Evolutionary conservation across 106 monocot genomes (phyloP), one percentile per base, ranked within the genome.

Genomic region (Dendrobium chrysotoxum): DNA sequence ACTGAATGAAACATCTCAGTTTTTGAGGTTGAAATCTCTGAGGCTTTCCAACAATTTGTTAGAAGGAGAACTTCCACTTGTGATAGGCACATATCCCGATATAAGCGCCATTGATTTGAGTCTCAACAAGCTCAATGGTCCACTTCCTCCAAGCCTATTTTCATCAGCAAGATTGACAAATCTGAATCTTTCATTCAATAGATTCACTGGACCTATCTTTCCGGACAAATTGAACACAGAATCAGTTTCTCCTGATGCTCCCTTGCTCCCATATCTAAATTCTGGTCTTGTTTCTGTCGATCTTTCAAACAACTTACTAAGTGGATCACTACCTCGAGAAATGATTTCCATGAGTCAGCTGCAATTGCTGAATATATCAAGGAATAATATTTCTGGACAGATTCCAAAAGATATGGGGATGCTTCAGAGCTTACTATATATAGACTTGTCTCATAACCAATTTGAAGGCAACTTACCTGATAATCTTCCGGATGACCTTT

Each of bases 121-220:
- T 85, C 64, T 83, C 38, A 95, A 95, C 55, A 72, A 83, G 54
- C 83, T 95, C 5, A 67, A 77, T 79, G 92, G 95, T 17, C 54
- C 73, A 47, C 67, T 95, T 16, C 95, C 92, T 57, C 46, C 71
- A 17, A 90, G 50, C 78, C 64, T 92, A 40, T 90, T 95, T 72
- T 85, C 79, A 25, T 83, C 95, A 70, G 70, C 66, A 28, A 87
- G 86, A 85, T 80, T 95, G 73, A 81, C 65, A 1, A 61, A 85
- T 81, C 53, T 95, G 47, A 92, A 95, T 79, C 92, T 95, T 77
- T 92, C 95, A 39, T 84, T 88, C 84, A 95, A 95, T 82, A 83
- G 77, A 78, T 89, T 95, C 72, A 87, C 70, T 55, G 95, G 95
- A 76, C 38, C 75, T 35, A 82, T 92, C 40, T 88, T 70, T 80